Conservation (phyloP, 345 rosid genomes). For the Gossypium raimondii region DNA sequence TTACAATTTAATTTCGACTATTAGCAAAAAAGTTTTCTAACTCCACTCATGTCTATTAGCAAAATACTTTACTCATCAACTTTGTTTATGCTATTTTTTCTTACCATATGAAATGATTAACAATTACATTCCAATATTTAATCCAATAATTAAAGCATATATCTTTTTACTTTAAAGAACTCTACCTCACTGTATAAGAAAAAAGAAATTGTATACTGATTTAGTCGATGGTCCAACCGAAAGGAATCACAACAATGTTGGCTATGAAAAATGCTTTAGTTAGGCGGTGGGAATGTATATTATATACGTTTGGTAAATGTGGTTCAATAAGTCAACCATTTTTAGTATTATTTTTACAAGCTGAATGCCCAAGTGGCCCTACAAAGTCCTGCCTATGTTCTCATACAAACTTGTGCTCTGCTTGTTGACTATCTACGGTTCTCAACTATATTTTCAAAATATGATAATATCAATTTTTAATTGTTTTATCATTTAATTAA, state of each 20-base stretch:
- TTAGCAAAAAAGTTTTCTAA: fast-evolving
- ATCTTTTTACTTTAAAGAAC: background rate
- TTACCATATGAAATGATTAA: too few species aligned
- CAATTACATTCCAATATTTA: too few species aligned
- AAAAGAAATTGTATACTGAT: background rate
- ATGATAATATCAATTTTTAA: too few species aligned
- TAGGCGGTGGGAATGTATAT: background rate
- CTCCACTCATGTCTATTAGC: too few species aligned
- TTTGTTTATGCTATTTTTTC: background rate
- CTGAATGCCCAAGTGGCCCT: slow-evolving; percentile 4
- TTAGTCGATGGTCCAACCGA: too few species aligned
- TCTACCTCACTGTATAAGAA: background rate
- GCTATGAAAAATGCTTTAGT: background rate
- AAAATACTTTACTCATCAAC: too few species aligned
- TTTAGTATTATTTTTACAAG: background rate
- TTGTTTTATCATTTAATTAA: too few species aligned
- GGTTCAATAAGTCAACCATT: background rate
- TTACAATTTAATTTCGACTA: fast-evolving
- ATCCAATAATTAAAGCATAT: background rate
- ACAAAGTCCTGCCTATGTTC: background rate
- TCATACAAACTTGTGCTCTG: background rate
- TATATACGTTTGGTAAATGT: background rate
- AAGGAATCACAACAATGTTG: background rate
- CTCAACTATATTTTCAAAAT: background rate
- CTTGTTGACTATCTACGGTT: background rate